phyloP scores from a whole-genome alignment of 2,329 filamentous ascomycete genomes.

The Diplodia mutila region DNA sequence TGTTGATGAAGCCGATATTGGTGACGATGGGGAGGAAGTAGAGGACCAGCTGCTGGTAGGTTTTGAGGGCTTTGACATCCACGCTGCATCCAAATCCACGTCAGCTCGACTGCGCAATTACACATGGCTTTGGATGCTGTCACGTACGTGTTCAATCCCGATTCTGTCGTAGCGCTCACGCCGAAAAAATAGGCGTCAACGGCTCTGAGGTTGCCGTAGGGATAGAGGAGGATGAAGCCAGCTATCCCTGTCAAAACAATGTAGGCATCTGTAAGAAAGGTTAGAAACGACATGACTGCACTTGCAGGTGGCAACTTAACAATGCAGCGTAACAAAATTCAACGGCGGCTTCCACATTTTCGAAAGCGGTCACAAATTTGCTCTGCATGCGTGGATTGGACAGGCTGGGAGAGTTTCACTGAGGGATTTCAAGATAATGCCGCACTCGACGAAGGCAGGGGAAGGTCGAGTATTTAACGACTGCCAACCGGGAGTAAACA shows the following conservation, averaged over 20 bases:
- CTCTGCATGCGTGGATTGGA: no score
- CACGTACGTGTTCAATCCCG: constrained; percentile 58
- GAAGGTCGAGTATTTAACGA: no score
- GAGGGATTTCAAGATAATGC: no score
- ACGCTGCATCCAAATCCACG: constrained; percentile 42
- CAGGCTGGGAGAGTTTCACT: no score
- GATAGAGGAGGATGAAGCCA: constrained; percentile 43
- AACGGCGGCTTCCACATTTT: constrained; percentile 32
- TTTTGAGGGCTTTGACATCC: constrained; percentile 54
- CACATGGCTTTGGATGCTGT: no score
- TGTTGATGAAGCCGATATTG: constrained; percentile 56
- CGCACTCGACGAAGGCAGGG: no score
- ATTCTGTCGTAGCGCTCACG: constrained; percentile 55
- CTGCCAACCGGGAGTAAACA: no score
- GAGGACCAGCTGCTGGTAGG: constrained; percentile 57
- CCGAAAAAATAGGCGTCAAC: constrained; percentile 58
- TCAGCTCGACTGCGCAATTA: not conserved
- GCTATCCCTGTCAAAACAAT: constrained; percentile 45
- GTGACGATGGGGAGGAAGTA: constrained; percentile 56
- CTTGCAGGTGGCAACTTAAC: constrained; percentile 27
- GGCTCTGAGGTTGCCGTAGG: constrained; percentile 46
- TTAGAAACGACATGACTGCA: not conserved
- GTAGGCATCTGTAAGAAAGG: constrained; percentile 42
- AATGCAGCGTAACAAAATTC: constrained; percentile 34
- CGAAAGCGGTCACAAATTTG: no score